phyloP scores from a whole-genome alignment of 176 grass and related monocot genomes.

The Carex scoparia region DNA sequence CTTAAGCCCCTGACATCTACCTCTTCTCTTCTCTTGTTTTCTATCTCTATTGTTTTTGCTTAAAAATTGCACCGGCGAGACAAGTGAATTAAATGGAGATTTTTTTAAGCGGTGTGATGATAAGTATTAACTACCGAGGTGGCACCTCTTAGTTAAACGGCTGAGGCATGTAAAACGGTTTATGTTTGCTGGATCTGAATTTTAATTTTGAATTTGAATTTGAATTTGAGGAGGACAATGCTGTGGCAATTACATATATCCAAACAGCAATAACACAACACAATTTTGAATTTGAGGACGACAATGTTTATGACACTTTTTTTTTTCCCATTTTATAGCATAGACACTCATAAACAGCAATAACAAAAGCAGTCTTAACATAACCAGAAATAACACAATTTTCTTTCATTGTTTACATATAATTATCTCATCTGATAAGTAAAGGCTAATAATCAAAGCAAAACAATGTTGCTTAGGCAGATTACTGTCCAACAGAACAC shows the following conservation, averaged over 20 bases:
- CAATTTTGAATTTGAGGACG: no score
- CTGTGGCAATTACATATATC: no score
- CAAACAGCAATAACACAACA: no score
- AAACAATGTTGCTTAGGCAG: no score
- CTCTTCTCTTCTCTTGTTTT: not conserved
- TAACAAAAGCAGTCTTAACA: not conserved
- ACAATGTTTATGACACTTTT: no score
- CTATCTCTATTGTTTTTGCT: not conserved
- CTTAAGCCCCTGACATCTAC: slow-evolving; percentile 45
- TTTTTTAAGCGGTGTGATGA: no score
- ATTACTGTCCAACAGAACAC: not conserved
- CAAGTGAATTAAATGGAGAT: not conserved
- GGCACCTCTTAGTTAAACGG: no score
- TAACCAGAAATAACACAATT: not conserved
- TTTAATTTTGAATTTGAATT: no score
- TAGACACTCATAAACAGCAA: not conserved
- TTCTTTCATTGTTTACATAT: not conserved
- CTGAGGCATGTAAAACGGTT: no score
- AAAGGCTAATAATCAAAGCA: not conserved
- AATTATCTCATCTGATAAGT: not conserved
- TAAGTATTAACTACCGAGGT: no score
- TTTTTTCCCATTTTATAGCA: not conserved
- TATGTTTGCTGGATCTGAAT: no score
- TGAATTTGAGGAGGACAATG: no score
- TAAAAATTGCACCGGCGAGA: not conserved